A percentile compares a stretch with the other conserved stretches of the same genome.
Conservation (phyloP, 139 green algal genomes). For the Zygnema cylindricum region DNA sequence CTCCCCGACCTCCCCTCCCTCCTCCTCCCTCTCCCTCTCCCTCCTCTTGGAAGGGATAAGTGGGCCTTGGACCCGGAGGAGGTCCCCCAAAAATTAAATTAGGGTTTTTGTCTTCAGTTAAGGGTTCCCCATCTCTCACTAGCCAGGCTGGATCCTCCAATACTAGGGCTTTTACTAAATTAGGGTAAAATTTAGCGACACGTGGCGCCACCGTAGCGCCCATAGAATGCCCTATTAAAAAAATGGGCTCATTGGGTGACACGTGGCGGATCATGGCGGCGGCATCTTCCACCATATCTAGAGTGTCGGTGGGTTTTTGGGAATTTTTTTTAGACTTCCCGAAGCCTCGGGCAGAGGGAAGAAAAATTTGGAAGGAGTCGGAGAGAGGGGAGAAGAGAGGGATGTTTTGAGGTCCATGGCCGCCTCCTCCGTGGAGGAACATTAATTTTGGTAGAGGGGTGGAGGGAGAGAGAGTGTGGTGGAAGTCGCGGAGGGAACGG, state of each 20-base stretch:
- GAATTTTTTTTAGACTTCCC: not conserved
- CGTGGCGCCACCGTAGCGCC: not conserved
- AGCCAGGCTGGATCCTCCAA: not conserved
- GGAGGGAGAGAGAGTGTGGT: too few species aligned
- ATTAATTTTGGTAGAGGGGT: not conserved
- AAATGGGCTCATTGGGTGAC: not conserved
- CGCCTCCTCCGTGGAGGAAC: not conserved
- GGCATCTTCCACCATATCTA: not conserved
- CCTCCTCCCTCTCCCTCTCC: not conserved
- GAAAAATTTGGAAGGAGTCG: not conserved
- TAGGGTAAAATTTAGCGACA: not conserved
- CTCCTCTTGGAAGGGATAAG: not conserved
- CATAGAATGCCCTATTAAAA: not conserved
- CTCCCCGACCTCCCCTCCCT: not conserved
- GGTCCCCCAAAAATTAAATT: not conserved
- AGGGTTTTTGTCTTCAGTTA: not conserved
- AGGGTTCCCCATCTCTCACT: not conserved
- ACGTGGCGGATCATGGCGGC: not conserved
- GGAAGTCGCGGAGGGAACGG: too few species aligned
- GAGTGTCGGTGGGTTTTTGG: not conserved
- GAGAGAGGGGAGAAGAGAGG: not conserved
- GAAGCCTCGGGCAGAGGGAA: not conserved
- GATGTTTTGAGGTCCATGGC: not conserved
- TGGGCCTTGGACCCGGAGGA: not conserved
- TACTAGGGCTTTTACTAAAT: not conserved